Conservation (phyloP, 2,329 filamentous ascomycete genomes). For the Fusarium staphyleae region DNA sequence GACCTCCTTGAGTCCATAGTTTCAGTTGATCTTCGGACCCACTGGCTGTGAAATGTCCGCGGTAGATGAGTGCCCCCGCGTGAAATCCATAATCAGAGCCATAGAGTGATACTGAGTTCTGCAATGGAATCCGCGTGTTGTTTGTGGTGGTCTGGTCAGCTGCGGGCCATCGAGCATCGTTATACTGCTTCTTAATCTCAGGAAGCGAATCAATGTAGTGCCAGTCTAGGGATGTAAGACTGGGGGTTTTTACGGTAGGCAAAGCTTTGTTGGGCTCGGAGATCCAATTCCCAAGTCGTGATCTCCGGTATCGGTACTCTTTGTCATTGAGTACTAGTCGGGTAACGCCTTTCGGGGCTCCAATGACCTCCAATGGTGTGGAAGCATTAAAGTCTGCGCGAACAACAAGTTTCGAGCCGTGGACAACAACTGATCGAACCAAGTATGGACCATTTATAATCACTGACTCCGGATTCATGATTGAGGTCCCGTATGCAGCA, state of each 20-base stretch:
- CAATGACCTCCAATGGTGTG: conserved; percentile 71
- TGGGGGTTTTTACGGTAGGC: conserved; percentile 60
- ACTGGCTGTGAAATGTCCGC: conserved; percentile 71
- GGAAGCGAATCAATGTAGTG: conserved; percentile 74
- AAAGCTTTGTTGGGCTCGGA: conserved; percentile 58
- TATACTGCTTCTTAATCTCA: conserved; percentile 68
- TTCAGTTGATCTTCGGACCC: conserved; percentile 65
- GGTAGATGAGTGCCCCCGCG: conserved; percentile 71
- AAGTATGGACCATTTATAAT: conserved; percentile 72
- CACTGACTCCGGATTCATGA: conserved; percentile 42
- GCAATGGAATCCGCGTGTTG: conserved; percentile 64
- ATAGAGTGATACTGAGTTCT: conserved; percentile 72
- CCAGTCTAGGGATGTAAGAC: conserved; percentile 68
- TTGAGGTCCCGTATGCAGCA: conserved; percentile 45
- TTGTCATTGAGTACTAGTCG: conserved; percentile 54
- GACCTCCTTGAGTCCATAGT: conserved; percentile 70
- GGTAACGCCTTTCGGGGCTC: conserved; percentile 59
- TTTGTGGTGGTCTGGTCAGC: conserved; percentile 66
- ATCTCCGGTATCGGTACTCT: conserved; percentile 46
- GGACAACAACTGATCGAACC: conserved; percentile 64
- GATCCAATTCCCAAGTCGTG: conserved; percentile 56
- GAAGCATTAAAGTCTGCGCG: conserved; percentile 77
- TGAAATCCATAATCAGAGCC: conserved; percentile 77
- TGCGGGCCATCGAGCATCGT: conserved; percentile 71
- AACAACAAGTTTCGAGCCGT: conserved; percentile 64